phyloP scores from a whole-genome alignment of 2,329 filamentous ascomycete species.

The Verticillium isaacii region DNA sequence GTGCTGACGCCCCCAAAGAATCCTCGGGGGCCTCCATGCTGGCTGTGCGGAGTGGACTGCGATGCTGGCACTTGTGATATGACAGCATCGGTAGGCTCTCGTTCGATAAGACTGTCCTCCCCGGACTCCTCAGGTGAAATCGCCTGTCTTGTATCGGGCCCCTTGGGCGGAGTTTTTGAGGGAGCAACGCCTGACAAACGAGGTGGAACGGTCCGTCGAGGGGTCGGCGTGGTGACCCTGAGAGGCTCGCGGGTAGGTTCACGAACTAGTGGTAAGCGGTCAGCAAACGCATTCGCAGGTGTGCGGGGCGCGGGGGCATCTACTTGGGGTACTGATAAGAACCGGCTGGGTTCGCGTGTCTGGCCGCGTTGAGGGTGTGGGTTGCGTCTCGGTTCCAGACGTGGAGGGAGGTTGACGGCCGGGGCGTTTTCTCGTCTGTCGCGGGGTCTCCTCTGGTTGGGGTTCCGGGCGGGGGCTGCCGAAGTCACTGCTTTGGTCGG shows the following conservation, averaged over 20 bases:
- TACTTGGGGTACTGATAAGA: background rate
- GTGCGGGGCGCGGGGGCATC: background rate
- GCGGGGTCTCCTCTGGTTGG: background rate
- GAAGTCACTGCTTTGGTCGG: background rate
- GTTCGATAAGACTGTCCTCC: too few relatives aligned
- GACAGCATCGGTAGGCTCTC: too few relatives aligned
- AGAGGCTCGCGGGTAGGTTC: background rate
- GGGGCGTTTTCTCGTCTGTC: background rate
- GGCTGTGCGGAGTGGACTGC: too few relatives aligned
- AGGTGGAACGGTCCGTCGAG: background rate
- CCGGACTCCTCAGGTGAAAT: too few relatives aligned
- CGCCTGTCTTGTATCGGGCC: background rate
- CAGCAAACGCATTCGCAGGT: background rate
- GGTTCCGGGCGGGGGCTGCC: background rate
- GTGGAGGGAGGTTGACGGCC: background rate
- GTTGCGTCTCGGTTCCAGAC: background rate
- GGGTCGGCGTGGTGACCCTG: background rate
- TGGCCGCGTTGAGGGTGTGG: background rate
- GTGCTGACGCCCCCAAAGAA: background rate
- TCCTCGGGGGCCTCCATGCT: background rate
- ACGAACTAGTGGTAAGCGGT: background rate
- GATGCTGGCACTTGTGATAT: too few relatives aligned
- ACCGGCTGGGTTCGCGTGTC: background rate
- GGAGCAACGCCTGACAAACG: background rate
- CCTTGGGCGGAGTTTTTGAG: background rate